A percentile compares a stretch with the other conserved stretches of the same genome.
These are phyloP conservation scores for Pyrenula massariospora DNA, from an alignment of 495 filamentous ascomycete species.

Conservation along the genomic window DNA sequence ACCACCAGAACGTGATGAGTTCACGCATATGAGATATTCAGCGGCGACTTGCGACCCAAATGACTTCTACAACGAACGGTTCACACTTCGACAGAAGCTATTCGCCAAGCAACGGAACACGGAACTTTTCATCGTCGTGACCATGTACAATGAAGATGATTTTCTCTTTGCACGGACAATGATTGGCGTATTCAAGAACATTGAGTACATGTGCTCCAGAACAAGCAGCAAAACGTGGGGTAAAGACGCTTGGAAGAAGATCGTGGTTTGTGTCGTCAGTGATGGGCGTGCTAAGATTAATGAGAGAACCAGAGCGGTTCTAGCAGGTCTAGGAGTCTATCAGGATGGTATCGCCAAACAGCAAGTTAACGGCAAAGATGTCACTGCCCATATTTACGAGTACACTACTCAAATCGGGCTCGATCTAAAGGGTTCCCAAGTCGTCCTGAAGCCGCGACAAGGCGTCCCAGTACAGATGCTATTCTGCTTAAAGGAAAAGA, in stretches of 20 bases:
- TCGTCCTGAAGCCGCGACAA: slow-evolving; percentile 60
- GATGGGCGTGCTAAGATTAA: slow-evolving; percentile 86
- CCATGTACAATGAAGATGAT: slow-evolving; percentile 99
- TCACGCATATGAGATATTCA: slow-evolving; percentile 97
- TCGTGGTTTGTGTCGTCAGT: slow-evolving; percentile 96
- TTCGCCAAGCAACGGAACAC: slow-evolving; percentile 70
- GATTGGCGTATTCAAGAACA: slow-evolving; percentile 96
- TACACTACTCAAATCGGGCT: slow-evolving; percentile 92
- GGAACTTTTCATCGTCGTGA: slow-evolving; percentile 94
- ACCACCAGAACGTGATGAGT: slow-evolving; percentile 81
- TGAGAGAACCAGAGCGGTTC: slow-evolving; percentile 73
- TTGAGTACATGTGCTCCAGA: slow-evolving; percentile 90
- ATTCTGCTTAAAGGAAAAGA: slow-evolving; percentile 99
- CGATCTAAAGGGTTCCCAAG: slow-evolving; percentile 78
- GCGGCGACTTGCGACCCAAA: slow-evolving; percentile 92
- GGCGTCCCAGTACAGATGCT: slow-evolving; percentile 89
- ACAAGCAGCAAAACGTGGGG: slow-evolving; percentile 95
- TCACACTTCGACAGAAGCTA: slow-evolving; percentile 79
- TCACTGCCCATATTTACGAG: slow-evolving; percentile 98
- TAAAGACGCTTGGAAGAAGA: slow-evolving; percentile 98
- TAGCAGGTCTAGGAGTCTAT: slow-evolving; percentile 91
- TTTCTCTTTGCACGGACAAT: slow-evolving; percentile 92
- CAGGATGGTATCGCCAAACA: slow-evolving; percentile 99
- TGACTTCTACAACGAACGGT: slow-evolving; percentile 54
- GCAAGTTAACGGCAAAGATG: slow-evolving; percentile 92